Conservation (phyloP, 306 rosid species). For the Abrus precatorius region DNA sequence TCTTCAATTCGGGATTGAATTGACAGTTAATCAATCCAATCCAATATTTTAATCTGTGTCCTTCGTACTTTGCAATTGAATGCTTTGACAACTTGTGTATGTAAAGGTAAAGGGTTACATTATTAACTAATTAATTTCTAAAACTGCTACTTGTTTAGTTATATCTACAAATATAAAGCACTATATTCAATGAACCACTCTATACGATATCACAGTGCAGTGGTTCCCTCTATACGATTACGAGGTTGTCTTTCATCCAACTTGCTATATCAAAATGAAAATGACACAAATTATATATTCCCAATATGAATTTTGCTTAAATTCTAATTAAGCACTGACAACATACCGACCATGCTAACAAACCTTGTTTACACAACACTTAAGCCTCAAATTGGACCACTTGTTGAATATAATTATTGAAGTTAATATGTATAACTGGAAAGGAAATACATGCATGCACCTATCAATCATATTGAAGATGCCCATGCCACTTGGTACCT, state of each 20-base stretch:
- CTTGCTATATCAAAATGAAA: not conserved
- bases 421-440: conserved; percentile 10
- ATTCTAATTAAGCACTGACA: conserved; percentile 19
- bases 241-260: not conserved
- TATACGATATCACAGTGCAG: not conserved
- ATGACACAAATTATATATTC: too few species aligned
- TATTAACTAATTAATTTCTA: conserved; percentile 8
- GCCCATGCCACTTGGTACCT: conserved; percentile 3
- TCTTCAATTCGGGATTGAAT: not conserved
- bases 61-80: not conserved
- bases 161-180: not conserved
- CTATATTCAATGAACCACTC: not conserved
- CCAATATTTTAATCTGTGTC: not conserved
- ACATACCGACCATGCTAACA: not conserved
- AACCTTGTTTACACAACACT: not conserved
- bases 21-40: not conserved
- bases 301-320: not conserved
- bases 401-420: conserved; percentile 32
- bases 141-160: not conserved
- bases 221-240: not conserved
- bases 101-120: not conserved
- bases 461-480: conserved; percentile 12
- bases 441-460: conserved; percentile 32
- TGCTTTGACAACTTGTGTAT: conserved; percentile 14
- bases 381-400: conserved; percentile 31